These are phyloP conservation scores for Delonix regia DNA, from an alignment of 306 rosid species.

Conservation along the genomic window DNA sequence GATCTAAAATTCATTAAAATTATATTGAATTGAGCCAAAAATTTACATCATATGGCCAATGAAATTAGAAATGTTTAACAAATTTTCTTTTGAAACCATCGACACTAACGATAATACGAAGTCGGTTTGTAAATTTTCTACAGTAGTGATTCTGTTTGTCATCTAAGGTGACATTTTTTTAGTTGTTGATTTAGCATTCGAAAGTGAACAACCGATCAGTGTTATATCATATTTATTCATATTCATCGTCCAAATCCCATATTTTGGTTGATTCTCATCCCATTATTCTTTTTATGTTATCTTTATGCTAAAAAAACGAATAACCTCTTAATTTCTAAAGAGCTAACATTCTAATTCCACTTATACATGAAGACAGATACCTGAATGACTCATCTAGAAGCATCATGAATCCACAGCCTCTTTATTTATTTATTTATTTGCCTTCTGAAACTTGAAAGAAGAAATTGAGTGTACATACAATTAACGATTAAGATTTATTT, in stretches of 20 bases:
- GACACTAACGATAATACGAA: too few relatives aligned
- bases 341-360: not conserved
- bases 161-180: too few relatives aligned
- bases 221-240: not conserved
- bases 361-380: not conserved
- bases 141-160: too few relatives aligned
- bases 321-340: not conserved
- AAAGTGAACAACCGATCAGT: not conserved
- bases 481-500: too few relatives aligned
- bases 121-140: too few relatives aligned
- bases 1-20: too few relatives aligned
- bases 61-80: too few relatives aligned
- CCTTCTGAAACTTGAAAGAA: not conserved
- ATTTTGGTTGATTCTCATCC: slow-evolving; percentile 17
- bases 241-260: not conserved
- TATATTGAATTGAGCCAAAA: too few relatives aligned
- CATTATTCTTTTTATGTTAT: not conserved
- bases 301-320: not conserved
- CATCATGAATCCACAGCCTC: not conserved
- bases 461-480: too few relatives aligned
- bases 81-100: too few relatives aligned
- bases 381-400: not conserved
- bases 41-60: too few relatives aligned
- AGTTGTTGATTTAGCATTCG: not conserved
- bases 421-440: not conserved